phyloP scores from a whole-genome alignment of 352 stramenopile genomes.

The Globisporangium mamillatum region DNA sequence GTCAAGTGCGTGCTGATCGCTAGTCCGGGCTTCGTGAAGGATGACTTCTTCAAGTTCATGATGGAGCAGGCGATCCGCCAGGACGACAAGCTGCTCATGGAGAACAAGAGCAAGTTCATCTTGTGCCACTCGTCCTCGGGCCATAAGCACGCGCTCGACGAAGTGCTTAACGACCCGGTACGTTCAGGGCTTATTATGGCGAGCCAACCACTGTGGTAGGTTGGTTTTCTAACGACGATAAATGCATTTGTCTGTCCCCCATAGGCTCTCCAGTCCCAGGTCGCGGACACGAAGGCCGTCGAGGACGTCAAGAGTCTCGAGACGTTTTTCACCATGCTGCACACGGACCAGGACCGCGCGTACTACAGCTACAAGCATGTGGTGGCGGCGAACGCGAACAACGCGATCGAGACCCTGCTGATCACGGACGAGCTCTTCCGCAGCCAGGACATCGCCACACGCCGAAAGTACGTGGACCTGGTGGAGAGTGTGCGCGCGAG shows the following conservation, averaged over 20 bases:
- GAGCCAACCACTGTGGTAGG: neutral
- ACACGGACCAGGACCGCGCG: constrained; percentile 93
- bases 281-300: constrained; percentile 94
- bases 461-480: constrained; percentile 93
- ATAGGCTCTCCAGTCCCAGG: constrained; percentile 83
- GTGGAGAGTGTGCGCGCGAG: constrained; percentile 92
- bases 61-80: constrained; percentile 88
- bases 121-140: constrained; percentile 93
- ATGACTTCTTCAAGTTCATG: constrained; percentile 98
- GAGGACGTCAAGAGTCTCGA: constrained; percentile 91
- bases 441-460: constrained; percentile 82
- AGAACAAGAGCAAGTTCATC: constrained; percentile 97
- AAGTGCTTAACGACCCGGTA: constrained; percentile 93
- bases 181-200: neutral
- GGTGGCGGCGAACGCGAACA: constrained; percentile 85
- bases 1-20: constrained; percentile 96
- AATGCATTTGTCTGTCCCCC: neutral
- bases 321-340: constrained; percentile 96
- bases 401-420: constrained; percentile 94
- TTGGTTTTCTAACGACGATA: neutral
- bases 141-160: constrained; percentile 97
- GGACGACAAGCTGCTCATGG: constrained; percentile 93
- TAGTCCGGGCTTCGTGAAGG: constrained; percentile 96
- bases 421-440: constrained; percentile 96
- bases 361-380: constrained; percentile 98